A percentile compares a stretch with the other conserved stretches of the same genome.
These are phyloP conservation scores for Trypanosoma lewisi DNA, from an alignment of 208 protist species.

Conservation along the genomic window DNA sequence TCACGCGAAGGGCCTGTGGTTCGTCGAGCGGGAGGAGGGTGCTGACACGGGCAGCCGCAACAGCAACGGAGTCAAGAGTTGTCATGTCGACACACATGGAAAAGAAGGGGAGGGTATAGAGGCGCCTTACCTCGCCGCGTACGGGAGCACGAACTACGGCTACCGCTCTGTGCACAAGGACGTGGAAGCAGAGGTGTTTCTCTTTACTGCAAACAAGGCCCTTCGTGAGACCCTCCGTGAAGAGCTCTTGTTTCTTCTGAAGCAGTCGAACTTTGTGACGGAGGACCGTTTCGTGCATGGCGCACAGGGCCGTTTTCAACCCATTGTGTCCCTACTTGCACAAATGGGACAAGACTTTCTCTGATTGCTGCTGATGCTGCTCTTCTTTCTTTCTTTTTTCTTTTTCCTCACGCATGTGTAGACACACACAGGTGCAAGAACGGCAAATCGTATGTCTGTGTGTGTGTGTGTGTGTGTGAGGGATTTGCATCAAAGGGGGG, in stretches of 20 bases:
- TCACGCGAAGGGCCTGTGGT: slow-evolving; percentile 88
- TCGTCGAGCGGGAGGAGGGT: slow-evolving; percentile 18
- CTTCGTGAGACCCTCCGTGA: slow-evolving; percentile 54
- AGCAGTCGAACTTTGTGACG: slow-evolving; percentile 44
- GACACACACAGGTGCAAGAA: background rate
- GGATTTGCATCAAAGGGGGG: no score
- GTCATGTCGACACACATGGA: background rate
- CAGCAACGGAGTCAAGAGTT: background rate
- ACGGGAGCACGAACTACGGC: slow-evolving; percentile 90
- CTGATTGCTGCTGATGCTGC: slow-evolving; percentile 21
- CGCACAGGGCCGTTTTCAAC: slow-evolving; percentile 68
- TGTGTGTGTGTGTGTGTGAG: background rate
- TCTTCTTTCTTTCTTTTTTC: slow-evolving; percentile 7
- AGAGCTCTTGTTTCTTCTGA: slow-evolving; percentile 60
- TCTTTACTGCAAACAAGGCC: slow-evolving; percentile 50
- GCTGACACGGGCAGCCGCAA: background rate
- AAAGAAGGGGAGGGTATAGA: background rate
- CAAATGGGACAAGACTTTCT: slow-evolving; percentile 75
- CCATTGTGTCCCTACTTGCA: slow-evolving; percentile 67
- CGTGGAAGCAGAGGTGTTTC: slow-evolving; percentile 70
- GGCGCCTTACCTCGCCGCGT: slow-evolving; percentile 66
- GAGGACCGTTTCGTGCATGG: slow-evolving; percentile 54
- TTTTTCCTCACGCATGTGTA: background rate
- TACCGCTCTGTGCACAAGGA: slow-evolving; percentile 84
- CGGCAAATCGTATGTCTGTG: background rate